Evolutionary conservation across 2,329 filamentous ascomycete species (phyloP), one percentile per base, ranked within the genome.

Genomic region (Fonsecaea monophora): DNA sequence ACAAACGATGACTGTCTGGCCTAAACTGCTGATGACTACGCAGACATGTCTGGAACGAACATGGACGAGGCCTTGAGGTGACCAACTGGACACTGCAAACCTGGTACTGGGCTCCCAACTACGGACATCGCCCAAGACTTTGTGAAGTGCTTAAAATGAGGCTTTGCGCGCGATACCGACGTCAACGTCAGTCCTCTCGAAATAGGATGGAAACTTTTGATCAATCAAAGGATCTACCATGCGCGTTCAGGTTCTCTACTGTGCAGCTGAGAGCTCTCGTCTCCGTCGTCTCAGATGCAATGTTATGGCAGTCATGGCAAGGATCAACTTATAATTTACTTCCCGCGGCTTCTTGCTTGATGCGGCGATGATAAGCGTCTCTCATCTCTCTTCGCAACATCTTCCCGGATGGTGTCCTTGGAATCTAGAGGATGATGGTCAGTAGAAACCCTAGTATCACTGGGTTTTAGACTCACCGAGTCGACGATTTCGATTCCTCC

Each of bases 311-410:
- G 45, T 21, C 6, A 50, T 50, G 9, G 21, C 45, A 25, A 18
- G 18, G 1, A 50, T 2, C 45, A 30, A 21, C 45, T 50, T 10
- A 50, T 50, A 50, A 50, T 30, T 50, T 50, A 30, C 45, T 50
- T 12, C 18, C 10, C 45, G 15, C 2, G 21, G 4, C 10, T 30
- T 30, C 21, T 21, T 13, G 12, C 4, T 30, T 25, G 21, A 50
- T 25, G 21, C 45, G 45, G 45, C 45, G 45, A 50, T 50, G 18
- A 13, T 50, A 50, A 25, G 45, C 45, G 10, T 50, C 45, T 50
- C 45, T 50, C 45, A 50, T 50, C 45, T 50, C 45, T 50, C 45
- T 50, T 13, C 45, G 45, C 45, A 50, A 25, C 45, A 50, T 50
- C 21, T 50, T 50, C 18, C 45, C 45, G 3, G 45, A 50, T 10